phyloP scores from a whole-genome alignment of 2,329 filamentous ascomycete species.

The Ophiostoma populinum region DNA sequence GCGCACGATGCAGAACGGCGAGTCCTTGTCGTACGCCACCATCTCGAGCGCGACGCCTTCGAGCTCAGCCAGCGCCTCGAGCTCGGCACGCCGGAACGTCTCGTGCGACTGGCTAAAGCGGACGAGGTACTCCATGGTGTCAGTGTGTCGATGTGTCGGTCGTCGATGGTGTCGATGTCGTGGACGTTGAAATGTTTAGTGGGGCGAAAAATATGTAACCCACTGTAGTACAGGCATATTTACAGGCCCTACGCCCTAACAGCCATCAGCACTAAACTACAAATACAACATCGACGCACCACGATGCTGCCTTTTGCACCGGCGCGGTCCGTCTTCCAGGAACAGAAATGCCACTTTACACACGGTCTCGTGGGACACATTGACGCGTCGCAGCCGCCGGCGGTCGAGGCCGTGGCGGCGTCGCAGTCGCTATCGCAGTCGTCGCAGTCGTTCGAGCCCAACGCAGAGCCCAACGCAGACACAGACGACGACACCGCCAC shows the following conservation, averaged over 20 bases:
- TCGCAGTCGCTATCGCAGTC: neutral
- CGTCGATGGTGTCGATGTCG: neutral
- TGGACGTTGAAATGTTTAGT: slow-evolving; percentile 8
- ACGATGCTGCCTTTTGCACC: slow-evolving; percentile 28
- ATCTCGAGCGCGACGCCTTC: slow-evolving; percentile 52
- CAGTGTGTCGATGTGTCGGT: neutral
- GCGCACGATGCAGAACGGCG: slow-evolving; percentile 67
- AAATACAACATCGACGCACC: slow-evolving; percentile 1
- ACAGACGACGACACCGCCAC: too few species aligned
- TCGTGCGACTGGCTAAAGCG: slow-evolving; percentile 82
- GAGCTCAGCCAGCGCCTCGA: slow-evolving; percentile 60
- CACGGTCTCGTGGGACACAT: slow-evolving; percentile 52
- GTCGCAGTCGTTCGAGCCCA: neutral
- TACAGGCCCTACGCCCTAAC: too few species aligned
- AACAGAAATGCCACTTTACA: slow-evolving; percentile 57
- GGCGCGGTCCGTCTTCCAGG: slow-evolving; percentile 30
- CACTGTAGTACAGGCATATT: neutral
- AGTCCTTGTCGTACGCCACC: slow-evolving; percentile 57
- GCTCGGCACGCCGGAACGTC: slow-evolving; percentile 73
- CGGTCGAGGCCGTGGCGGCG: slow-evolving; percentile 19
- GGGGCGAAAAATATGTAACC: slow-evolving; percentile 6
- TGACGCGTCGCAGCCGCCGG: slow-evolving; percentile 51
- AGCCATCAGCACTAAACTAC: too few species aligned
- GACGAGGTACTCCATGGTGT: slow-evolving; percentile 59
- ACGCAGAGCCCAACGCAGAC: neutral